Base-by-base conservation (phyloP, 257 asterid species). In the Gentiana dahurica region DNA sequence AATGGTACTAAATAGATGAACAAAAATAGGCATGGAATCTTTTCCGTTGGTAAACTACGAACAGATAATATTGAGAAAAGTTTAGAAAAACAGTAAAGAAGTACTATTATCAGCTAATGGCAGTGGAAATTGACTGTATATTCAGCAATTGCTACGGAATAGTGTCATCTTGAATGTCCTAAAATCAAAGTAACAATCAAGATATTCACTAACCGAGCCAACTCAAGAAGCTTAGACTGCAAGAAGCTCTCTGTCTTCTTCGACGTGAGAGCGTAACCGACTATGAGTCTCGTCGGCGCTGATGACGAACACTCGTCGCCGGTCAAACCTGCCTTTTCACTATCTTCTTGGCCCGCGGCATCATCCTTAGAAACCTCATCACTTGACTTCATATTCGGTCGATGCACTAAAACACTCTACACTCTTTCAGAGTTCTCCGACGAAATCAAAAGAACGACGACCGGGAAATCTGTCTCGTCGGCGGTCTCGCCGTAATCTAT, bases 181-280 rank as follows among this genome's bases (percentile, higher is more conserved):
- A 32, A 51, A 24, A 32, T 51, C 35, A 51, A 9, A 51, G 10
- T 3, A 53, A 32, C 33, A 62, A 53, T 34, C 54, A 8, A 47
- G 50, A 59, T 10, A 8, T 52, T 13, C 2, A 50, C 53, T 66
- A 70, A 81, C 94, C 89, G 74, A 43, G 94, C 89, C 53, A 81
- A 66, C 33, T 67, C 69, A 54, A 81, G 75, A 60, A 84, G 72
- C 63, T 68, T 72, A 45, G 81, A 79, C 74, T 84, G 81, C 75
- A 84, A 71, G 66, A 84, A 84, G 72, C 94, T 84, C 73, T 67
- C 78, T 66, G 62, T 69, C 64, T 84, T 84, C 83, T 84, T 81
- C 1, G 79, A 74, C 49, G 94, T 84, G 60, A 84, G 81, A 61
- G 89, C 89, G 64, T 81, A 76, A 47, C 94, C 94, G 56, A 84